Evolutionary conservation across 768 basidiomycete species (phyloP), one percentile per base, ranked within the genome.

Genomic region (Lentinula boryana): DNA sequence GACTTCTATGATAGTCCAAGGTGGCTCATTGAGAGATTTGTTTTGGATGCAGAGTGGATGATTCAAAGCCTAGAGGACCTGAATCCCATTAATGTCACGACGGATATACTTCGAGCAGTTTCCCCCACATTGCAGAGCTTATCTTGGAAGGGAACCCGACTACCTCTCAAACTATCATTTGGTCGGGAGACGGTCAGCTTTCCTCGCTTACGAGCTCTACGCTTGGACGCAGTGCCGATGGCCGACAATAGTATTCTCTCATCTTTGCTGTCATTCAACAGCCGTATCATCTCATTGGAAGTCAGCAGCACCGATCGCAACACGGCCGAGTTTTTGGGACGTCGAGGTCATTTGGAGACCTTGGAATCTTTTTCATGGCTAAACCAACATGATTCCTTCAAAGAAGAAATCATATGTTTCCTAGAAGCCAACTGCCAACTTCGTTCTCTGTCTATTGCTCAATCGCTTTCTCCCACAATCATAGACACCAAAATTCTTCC

Each of bases 391-490:
- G 21, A 61, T n/a, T 21, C 61, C 27, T 9, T 58, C 1, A 61
- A 66, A 21, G 63, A 63, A 10, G 66, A 68, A 5, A 51, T 71
- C 9, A 35, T 70, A 0, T 4, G 51, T 2, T 72, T 74, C 58
- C 52, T 73, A 10, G 43, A 51, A 15, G 43, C 51, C n/a, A 74
- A 74, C 49, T 23, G 60, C 13, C 71, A 74, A 13, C 55, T 74
- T 33, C 61, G 58, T n/a, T 63, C 65, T 6, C 18, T 74, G 16
- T 65, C 69, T 13, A 60, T 70, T 32, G 53, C 54, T 0, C 36
- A 54, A 2, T 60, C 65, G 6, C 56, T 70, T 7, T 36, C 61
- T 2, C 38, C 65, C 0, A n/a, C 50, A 9, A 56, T 65, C 51
- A 61, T 74, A 21, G 65, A 69, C 7, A 52, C 61, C 1, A 48